Base-by-base conservation (phyloP, 164 flowering plant species). In the Dillenia turbinata region DNA sequence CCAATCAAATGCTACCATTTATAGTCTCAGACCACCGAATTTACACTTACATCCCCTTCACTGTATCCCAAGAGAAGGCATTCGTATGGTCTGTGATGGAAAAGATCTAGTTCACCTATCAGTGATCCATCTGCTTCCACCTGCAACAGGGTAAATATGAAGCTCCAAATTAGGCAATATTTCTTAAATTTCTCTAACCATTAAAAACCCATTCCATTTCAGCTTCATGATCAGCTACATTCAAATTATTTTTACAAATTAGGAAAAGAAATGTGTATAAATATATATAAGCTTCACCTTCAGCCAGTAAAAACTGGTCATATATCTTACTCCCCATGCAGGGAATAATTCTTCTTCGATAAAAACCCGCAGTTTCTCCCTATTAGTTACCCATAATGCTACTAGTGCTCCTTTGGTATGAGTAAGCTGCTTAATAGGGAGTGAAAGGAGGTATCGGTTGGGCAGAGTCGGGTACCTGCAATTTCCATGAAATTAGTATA, bases 71-170 rank as follows among this genome's bases (percentile, higher is more conserved):
- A 59, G 10, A 94, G 75, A 66, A 94, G 90, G 75, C 90, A 86
- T 61, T 94, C 99, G 74, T 94, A 94, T 33, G 99, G 97, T 57
- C 88, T 82, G 68, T 91, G 97, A 78, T 89, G 99, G 64, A 86
- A 85, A 54, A 91, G 86, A 66, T 94, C 99, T 52, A 94, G 56
- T 56, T 94, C 96, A 74, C 88, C 61, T 49, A 86, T 80, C 78
- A 89, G 70, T 44, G 86, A 82, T 47, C 96, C 97, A 71, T 89
- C 90, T 49, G 78, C 64, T 73, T 83, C 89, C 33, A 94, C 95
- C 98, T 94, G 76, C 26, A 71, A 55, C 8, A 45, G 2, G 19
- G 11, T 24, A 33, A 33, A 33, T 33, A 5, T 33, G 40, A 33
- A 33, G 40, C 7, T 4, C 5, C 5, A 33, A 33, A 33, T 33